These are phyloP conservation scores for Chaetomium strumarium DNA, from an alignment of 2,329 filamentous ascomycete species.

Conservation along the genomic window DNA sequence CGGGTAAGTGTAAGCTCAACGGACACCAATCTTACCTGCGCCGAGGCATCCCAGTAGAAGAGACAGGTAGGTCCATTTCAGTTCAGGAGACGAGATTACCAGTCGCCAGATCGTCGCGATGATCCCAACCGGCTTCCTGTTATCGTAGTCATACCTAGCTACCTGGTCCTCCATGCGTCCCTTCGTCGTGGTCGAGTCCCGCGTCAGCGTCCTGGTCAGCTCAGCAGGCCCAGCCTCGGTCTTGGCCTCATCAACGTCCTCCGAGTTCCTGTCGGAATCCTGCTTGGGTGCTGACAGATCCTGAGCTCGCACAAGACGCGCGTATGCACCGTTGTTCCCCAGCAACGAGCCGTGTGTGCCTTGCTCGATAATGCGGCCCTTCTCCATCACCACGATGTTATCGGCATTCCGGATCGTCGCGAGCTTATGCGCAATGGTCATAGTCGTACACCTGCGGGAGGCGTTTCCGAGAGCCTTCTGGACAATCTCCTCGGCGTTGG, in stretches of 20 bases:
- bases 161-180: constrained; percentile 14
- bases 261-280: too few species aligned
- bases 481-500: constrained; percentile 43
- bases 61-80: constrained; percentile 15
- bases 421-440: constrained; percentile 59
- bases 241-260: background rate
- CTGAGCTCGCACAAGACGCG: constrained; percentile 21
- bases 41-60: constrained; percentile 25
- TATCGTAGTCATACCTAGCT: constrained; percentile 20
- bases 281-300: constrained; percentile 17
- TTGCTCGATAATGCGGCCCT: constrained; percentile 28
- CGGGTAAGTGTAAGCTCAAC: too few species aligned
- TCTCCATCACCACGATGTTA: constrained; percentile 37
- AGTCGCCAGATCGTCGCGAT: constrained; percentile 14
- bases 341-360: constrained; percentile 28
- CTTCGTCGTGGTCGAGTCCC: constrained; percentile 18
- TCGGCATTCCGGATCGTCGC: constrained; percentile 45
- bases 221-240: constrained; percentile 4
- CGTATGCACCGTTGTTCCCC: constrained; percentile 24
- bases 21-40: too few species aligned
- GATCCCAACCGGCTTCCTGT: constrained; percentile 18
- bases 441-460: constrained; percentile 54
- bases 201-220: constrained; percentile 20
- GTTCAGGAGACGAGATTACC: constrained; percentile 11
- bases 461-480: constrained; percentile 52